Percentiles rank a stretch among this genome's conserved stretches.
Conservation (phyloP, 2,329 filamentous ascomycete genomes). For the Xylaria sp. region DNA sequence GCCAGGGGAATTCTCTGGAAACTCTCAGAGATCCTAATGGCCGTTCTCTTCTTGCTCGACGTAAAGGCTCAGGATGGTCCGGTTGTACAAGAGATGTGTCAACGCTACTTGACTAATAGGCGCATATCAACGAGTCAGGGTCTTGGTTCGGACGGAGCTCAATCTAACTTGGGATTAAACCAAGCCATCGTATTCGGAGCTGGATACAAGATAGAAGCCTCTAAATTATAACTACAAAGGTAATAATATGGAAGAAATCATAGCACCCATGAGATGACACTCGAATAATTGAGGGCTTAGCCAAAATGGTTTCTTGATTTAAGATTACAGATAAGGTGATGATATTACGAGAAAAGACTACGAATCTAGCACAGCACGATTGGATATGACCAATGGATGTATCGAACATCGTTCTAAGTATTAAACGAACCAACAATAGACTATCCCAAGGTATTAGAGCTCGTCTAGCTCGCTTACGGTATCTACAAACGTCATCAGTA, state of each 20-base stretch:
- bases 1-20: constrained; percentile 59
- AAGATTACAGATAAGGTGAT: neutral
- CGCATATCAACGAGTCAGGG: constrained; percentile 35
- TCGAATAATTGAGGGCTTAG: neutral
- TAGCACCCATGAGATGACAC: neutral
- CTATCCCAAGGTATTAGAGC: constrained; percentile 23
- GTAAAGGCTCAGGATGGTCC: constrained; percentile 52
- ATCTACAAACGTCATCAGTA: constrained; percentile 38
- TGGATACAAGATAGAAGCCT: neutral
- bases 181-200: constrained; percentile 33
- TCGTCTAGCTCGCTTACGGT: constrained; percentile 30
- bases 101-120: constrained; percentile 53
- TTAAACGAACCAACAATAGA: constrained; percentile 12
- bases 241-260: neutral
- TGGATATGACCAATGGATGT: neutral
- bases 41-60: constrained; percentile 57
- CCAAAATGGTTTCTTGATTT: too few relatives aligned
- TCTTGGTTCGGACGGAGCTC: neutral
- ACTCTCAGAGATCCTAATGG: constrained; percentile 58
- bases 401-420: constrained; percentile 10
- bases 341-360: neutral
- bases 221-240: constrained; percentile 16
- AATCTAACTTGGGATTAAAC: constrained; percentile 30
- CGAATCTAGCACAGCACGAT: neutral
- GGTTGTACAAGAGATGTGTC: constrained; percentile 54